Evolutionary conservation across 148 eudicot species (phyloP).

Genomic region (Diospyros kaki): DNA sequence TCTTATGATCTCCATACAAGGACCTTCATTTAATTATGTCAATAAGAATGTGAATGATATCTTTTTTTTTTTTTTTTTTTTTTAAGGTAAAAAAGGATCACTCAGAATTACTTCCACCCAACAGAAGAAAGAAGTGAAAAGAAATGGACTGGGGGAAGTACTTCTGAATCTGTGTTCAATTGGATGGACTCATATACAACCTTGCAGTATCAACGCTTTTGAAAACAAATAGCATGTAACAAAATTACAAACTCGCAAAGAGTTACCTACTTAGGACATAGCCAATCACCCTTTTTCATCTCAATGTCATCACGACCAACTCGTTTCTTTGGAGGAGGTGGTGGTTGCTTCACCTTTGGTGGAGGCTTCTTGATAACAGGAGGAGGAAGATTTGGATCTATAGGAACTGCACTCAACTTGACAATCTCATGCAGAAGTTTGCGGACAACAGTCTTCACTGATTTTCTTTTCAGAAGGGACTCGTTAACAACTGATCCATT

Average conservation of each 20-base stretch:
- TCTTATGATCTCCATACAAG: neutral
- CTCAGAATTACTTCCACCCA: neutral
- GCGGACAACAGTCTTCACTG: conserved; percentile 66
- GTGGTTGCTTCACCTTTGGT: conserved; percentile 93
- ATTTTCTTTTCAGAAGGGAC: conserved; percentile 64
- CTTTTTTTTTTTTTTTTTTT: neutral
- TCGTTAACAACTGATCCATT: conserved; percentile 70
- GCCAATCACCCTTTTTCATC: conserved; percentile 98
- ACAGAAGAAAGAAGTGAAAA: neutral
- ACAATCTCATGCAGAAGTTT: conserved; percentile 80
- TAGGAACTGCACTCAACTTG: conserved; percentile 87
- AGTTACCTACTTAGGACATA: conserved; percentile 81
- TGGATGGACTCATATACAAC: neutral
- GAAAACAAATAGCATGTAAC: neutral
- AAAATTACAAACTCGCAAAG: conserved; percentile 1
- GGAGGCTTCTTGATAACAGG: conserved; percentile 83
- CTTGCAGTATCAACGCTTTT: neutral
- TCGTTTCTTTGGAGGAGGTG: conserved; percentile 89
- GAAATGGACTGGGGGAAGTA: neutral
- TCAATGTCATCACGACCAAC: conserved; percentile 92
- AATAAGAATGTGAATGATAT: neutral
- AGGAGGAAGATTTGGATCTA: conserved; percentile 94
- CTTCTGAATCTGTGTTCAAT: neutral
- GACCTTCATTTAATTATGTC: neutral
- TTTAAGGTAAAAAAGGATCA: neutral